Base-by-base conservation (phyloP, 2,329 filamentous ascomycete genomes). In the Monilinia aucupariae region DNA sequence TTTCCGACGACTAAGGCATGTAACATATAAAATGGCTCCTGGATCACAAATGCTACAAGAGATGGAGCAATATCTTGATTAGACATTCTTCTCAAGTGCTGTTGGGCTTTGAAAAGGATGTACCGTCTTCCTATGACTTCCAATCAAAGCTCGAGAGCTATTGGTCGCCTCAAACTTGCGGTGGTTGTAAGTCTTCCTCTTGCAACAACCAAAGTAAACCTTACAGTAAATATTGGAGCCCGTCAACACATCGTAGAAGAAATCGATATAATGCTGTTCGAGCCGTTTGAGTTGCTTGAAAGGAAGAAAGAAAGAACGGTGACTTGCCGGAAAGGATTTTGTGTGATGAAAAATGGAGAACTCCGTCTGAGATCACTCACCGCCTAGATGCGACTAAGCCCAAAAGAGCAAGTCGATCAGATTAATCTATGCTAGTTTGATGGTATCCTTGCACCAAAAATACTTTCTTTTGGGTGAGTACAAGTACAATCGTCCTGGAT, bases 141-240 rank as follows among this genome's bases (percentile, higher is more conserved):
- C 70, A 72, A 69, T 72, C 72, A 74, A 22, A 63, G 70, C 71
- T 68, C 67, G 61, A 70, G 64, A 68, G 68, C 70, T 73, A 67
- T 71, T 71, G 70, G 71, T 74, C 68, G 67, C 71, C 72, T 74
- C 72, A 74, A 74, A 74, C 72, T 69, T 72, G 71, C 70, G 72
- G 70, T 71, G 43, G 54, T 63, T 60, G 66, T 63, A 63, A 62
- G 49, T 51, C 66, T 64, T 71, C 54, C 55, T 73, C 71, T 74
- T 67, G 71, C 72, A 73, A 73, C 71, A 66, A 61, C 68, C 66
- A 64, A 69, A 68, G n/a, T 39, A 53, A 60, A 60, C 37, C 9
- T 22, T 52, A 59, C 56, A 52, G 41, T 49, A n/a, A 53, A 54
- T 48, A 37, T 68, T 68, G 66, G 69, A 66, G 70, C 65, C 69